Evolutionary conservation across 306 rosid genomes (phyloP), one percentile per base, ranked within the genome.

Genomic region (Cicer yamashitae): DNA sequence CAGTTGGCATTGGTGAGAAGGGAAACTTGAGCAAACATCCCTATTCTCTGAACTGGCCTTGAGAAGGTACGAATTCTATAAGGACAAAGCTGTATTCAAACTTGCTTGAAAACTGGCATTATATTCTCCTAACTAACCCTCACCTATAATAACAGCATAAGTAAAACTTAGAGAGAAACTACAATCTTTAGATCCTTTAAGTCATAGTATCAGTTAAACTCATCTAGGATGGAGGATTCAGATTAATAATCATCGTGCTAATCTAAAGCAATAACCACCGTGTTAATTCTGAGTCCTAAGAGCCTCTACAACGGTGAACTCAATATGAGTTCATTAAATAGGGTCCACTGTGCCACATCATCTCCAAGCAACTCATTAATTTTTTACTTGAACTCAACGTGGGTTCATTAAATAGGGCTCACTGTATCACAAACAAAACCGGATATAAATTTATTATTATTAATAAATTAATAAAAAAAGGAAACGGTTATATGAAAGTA

Each of bases 131-230:
- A n/a, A 62, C 39, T 38, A n/a, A 62, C 45, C 22, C 46, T 62
- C 68, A 10, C 51, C 34, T 40, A 44, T 15, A 43, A 10, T 41
- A 41, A 15, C 13, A 64, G n/a, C 25, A 14, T 6, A 5, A 2
- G 70, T 10, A 64, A 64, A 41, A 6, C 51, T 64, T 15, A 40
- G 8, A 64, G 34, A 64, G 9, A 64, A 65, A 41, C 70, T 64
- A 64, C 46, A 39, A 18, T 64, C 70, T 41, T 41, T 41, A 43
- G 52, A 64, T 64, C 70, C 52, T 34, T 8, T 52, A 65, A 15
- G 52, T 45, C 9, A 10, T 45, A 17, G 12, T 64, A 41, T 64
- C 70, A 41, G 70, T 41, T 14, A 43, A 64, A 41, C 37, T 65
- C 52, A 10, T 65, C 17, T 18, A 65, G 53, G 17, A 43, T 6